Conservation (phyloP, 257 asterid species). For the Catharanthus roseus region DNA sequence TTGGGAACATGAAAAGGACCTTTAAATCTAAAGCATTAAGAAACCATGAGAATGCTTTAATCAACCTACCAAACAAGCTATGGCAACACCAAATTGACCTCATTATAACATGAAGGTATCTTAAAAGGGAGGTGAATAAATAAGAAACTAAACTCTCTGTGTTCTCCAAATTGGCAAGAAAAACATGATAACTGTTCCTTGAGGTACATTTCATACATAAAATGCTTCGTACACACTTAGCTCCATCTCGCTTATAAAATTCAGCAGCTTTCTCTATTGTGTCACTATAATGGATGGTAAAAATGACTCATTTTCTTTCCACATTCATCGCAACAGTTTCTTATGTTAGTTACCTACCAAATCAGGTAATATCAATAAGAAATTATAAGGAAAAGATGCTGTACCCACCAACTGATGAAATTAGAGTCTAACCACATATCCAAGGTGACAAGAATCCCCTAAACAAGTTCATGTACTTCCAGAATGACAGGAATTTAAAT, state of each 20-base stretch:
- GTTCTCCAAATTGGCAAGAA: background rate
- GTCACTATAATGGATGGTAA: background rate
- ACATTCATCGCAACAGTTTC: no score
- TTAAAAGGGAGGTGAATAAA: background rate
- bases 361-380: background rate
- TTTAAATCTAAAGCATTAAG: background rate
- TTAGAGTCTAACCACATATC: background rate
- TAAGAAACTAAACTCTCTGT: background rate
- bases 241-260: background rate
- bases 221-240: background rate
- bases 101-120: background rate
- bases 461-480: background rate
- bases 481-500: background rate
- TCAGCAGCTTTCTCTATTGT: background rate
- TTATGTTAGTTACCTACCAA: background rate
- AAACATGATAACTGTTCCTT: background rate
- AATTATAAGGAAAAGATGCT: background rate
- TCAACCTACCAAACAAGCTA: background rate
- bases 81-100: background rate
- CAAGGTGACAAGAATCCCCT: background rate
- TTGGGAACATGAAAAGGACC: background rate
- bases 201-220: background rate
- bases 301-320: background rate
- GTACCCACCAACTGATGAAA: background rate
- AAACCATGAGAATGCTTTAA: background rate